Percentiles rank a stretch among this genome's conserved stretches.
Conservation (phyloP, 2,329 filamentous ascomycete species). For the Neonectria magnoliae region DNA sequence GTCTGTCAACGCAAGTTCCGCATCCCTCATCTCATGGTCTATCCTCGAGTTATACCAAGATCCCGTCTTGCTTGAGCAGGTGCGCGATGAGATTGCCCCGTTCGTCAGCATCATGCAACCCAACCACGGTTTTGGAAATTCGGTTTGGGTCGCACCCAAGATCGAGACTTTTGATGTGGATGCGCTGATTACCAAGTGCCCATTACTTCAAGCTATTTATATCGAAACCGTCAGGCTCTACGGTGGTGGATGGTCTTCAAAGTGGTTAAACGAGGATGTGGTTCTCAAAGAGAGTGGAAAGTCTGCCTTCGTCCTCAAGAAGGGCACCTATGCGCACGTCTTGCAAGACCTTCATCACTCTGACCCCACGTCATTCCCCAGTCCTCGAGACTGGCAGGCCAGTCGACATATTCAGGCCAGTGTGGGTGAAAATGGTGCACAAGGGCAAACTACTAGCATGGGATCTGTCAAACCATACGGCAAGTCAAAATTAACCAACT, state of each 20-base stretch:
- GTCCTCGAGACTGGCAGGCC: slow-evolving; percentile 49
- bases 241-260: slow-evolving; percentile 47
- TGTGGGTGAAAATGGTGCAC: slow-evolving; percentile 38
- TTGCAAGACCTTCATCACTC: slow-evolving; percentile 48
- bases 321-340: slow-evolving; percentile 49
- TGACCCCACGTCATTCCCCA: slow-evolving; percentile 46
- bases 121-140: slow-evolving; percentile 48
- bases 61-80: slow-evolving; percentile 48
- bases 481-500: slow-evolving; percentile 33
- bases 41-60: slow-evolving; percentile 54
- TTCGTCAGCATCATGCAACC: slow-evolving; percentile 47
- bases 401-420: slow-evolving; percentile 46
- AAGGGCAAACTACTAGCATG: slow-evolving; percentile 33
- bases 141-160: slow-evolving; percentile 48
- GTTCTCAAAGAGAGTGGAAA: slow-evolving; percentile 42
- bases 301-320: slow-evolving; percentile 43
- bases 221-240: slow-evolving; percentile 54
- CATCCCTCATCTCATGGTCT: slow-evolving; percentile 53
- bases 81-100: slow-evolving; percentile 52
- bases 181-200: slow-evolving; percentile 48
- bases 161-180: slow-evolving; percentile 50
- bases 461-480: slow-evolving; percentile 47
- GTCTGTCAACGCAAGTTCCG: slow-evolving; percentile 52
- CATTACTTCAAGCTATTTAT: slow-evolving; percentile 52
- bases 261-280: slow-evolving; percentile 46